Conservation (phyloP, 805 yeast genomes). For the Teunomyces cretensis region DNA sequence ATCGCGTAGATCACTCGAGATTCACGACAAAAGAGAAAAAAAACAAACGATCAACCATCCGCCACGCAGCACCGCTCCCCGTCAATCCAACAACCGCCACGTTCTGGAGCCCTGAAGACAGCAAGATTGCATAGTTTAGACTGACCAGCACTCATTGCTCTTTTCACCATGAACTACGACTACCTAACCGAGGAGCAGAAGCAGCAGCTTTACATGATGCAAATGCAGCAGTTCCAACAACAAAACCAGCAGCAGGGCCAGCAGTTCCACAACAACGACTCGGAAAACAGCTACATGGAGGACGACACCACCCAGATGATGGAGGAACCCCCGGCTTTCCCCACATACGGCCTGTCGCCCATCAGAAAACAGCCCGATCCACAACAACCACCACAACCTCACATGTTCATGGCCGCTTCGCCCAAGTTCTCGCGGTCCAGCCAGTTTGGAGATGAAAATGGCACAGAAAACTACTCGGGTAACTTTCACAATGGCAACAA, state of each 20-base stretch:
- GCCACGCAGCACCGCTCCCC: neutral
- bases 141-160: neutral
- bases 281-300: slow-evolving; percentile 37
- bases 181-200: slow-evolving; percentile 30
- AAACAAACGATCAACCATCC: neutral
- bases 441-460: slow-evolving; percentile 11
- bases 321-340: slow-evolving; percentile 11
- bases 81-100: neutral
- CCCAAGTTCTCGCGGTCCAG: slow-evolving; percentile 13
- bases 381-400: neutral
- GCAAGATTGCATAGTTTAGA: neutral
- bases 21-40: slow-evolving; percentile 2
- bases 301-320: slow-evolving; percentile 32
- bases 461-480: slow-evolving; percentile 11
- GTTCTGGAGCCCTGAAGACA: neutral
- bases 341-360: slow-evolving; percentile 9
- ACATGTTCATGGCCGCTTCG: slow-evolving; percentile 2
- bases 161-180: slow-evolving; percentile 26
- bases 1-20: slow-evolving; percentile 1
- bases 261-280: slow-evolving; percentile 9
- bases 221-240: slow-evolving; percentile 17
- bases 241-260: slow-evolving; percentile 11
- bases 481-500: slow-evolving; percentile 10
- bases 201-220: slow-evolving; percentile 29
- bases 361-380: slow-evolving; percentile 7